Evolutionary conservation across 352 stramenopile species (phyloP), one percentile per base, ranked within the genome.

Genomic region (Peronospora destructor): DNA sequence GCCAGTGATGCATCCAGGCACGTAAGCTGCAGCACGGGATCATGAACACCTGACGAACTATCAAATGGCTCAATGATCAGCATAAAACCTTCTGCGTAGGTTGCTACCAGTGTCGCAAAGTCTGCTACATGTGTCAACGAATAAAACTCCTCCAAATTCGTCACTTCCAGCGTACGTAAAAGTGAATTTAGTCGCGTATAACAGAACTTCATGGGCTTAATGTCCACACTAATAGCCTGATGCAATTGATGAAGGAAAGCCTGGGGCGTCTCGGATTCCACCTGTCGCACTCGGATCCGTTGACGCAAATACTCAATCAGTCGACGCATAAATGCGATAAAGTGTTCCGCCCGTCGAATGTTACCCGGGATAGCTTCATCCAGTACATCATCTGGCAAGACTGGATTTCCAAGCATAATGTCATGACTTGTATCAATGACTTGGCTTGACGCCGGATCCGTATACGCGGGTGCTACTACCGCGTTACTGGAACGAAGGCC

Each of bases 51-150:
- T 10, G 57, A 68, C 12, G 61, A 44, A 16, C 66, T 64, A 38
- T 95, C 91, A 56, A 96, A 96, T 0, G 95, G 95, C 55, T 98
- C 96, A 53, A 98, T 94, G 49, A 99, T 97, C 12, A 99, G 84
- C 57, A 98, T 97, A 68, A 99, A 99, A 1, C 95, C 97, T 44
- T 98, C 94, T 0, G 81, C 86, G 64, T 99, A 99, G 1, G 95
- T 99, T 5, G 94, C 84, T 6, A 99, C 76, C 4, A 99, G 66
- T 16, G 94, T 98, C 11, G 94, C 91, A 75, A 99, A 99, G 58
- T 99, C 95, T 0, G 96, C 96, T 8, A 99, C 92, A 28, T 97
- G 85, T 4, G 84, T 89, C 26, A 99, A 68, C 4, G 94, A 78
- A 39, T 95, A 95, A 53, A 90, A 99, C 59, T 99, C 96, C 59